These are phyloP conservation scores for Camellia japonica DNA, from an alignment of 148 eudicot species.

Conservation along the genomic window DNA sequence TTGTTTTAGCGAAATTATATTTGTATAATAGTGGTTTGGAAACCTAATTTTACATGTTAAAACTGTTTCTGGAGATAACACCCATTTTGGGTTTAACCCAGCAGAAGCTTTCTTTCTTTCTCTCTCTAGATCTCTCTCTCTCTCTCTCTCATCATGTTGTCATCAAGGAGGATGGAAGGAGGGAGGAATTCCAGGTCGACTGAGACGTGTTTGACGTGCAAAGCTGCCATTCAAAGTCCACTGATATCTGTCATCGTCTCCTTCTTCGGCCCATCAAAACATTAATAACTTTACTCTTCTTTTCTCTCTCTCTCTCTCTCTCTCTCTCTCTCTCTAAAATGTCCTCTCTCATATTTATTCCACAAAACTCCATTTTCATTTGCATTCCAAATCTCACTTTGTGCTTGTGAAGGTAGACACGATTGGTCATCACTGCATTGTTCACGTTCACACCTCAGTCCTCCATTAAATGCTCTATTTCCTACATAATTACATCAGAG, in stretches of 20 bases:
- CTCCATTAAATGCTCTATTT: not conserved
- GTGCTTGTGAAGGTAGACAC: too few relatives aligned
- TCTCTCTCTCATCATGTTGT: not conserved
- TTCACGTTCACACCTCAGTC: not conserved
- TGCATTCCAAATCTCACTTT: not conserved
- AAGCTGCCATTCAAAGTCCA: constrained; percentile 16
- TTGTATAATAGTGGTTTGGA: too few relatives aligned
- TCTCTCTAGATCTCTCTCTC: not conserved
- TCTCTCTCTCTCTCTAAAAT: not conserved
- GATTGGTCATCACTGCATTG: too few relatives aligned
- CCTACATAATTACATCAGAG: not conserved
- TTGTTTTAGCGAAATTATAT: too few relatives aligned
- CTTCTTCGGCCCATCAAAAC: not conserved
- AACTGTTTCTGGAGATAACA: too few relatives aligned
- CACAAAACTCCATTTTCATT: not conserved
- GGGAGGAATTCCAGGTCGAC: constrained; percentile 19
- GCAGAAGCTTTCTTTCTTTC: too few relatives aligned
- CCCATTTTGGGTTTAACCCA: too few relatives aligned
- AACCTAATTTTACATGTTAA: too few relatives aligned
- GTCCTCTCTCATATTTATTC: not conserved
- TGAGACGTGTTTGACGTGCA: constrained; percentile 51
- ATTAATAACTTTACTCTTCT: not conserved
- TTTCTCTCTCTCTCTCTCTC: not conserved
- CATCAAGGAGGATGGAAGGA: constrained; percentile 13
- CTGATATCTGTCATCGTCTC: constrained; percentile 37